Conservation (phyloP, 73 alveolate species). For the Paramecium sonneborni region DNA sequence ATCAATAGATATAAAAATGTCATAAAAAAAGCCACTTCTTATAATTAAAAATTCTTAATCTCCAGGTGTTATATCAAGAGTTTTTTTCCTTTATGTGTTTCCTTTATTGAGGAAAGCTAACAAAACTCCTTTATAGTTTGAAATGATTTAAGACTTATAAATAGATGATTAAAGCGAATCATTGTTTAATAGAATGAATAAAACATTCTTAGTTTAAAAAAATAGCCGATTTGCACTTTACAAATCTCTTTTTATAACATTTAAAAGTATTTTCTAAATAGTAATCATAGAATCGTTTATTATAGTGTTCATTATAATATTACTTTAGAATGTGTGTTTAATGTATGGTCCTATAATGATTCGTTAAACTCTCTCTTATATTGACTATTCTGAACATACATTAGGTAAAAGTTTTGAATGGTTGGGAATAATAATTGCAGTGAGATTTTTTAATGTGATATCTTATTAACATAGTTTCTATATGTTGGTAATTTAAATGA, state of each 20-base stretch:
- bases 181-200: not conserved
- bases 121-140: not conserved
- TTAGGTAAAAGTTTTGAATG: not conserved
- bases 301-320: not conserved
- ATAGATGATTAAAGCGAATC: not conserved
- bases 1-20: not conserved
- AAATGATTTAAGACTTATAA: not conserved
- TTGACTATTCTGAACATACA: not conserved
- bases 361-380: not conserved
- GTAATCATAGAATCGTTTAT: not conserved
- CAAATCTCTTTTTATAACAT: not conserved
- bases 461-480: not conserved
- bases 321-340: not conserved
- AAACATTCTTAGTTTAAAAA: not conserved
- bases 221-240: not conserved
- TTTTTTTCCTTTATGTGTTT: not conserved
- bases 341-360: conserved; percentile 7
- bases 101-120: not conserved
- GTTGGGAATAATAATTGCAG: conserved; percentile 6
- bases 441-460: not conserved
- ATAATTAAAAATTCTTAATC: not conserved
- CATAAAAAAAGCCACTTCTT: not conserved
- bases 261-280: not conserved
- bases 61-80: not conserved
- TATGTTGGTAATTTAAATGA: not conserved